Conservation (phyloP, 257 asterid genomes). For the Euphrasia confusa region DNA sequence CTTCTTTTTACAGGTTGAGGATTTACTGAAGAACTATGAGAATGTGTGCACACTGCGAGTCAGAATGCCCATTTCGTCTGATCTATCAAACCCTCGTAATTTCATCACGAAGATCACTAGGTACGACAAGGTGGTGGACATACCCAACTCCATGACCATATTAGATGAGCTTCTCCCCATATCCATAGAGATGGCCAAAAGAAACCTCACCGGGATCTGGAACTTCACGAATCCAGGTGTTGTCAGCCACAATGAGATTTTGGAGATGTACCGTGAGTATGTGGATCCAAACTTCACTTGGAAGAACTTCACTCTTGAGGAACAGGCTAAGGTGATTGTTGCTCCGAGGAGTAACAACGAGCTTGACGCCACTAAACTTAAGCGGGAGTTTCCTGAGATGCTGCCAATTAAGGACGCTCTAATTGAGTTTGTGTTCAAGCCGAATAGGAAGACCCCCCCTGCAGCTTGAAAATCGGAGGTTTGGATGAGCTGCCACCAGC, state of each 20-base stretch:
- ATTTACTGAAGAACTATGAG: constrained; percentile 52
- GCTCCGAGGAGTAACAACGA: constrained; percentile 73
- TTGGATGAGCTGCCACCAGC: constrained; percentile 16
- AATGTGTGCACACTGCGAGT: constrained; percentile 70
- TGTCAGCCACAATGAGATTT: constrained; percentile 65
- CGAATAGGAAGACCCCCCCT: constrained; percentile 52
- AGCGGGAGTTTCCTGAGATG: constrained; percentile 54
- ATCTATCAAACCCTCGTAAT: constrained; percentile 55
- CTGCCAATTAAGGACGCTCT: constrained; percentile 59
- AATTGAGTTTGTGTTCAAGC: constrained; percentile 49
- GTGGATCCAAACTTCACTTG: constrained; percentile 52
- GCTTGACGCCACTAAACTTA: constrained; percentile 56
- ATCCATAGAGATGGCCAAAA: constrained; percentile 72
- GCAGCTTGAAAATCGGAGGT: constrained; percentile 34
- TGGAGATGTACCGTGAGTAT: constrained; percentile 60
- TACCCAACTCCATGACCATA: constrained; percentile 71
- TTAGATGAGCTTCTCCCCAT: constrained; percentile 73
- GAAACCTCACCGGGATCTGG: constrained; percentile 66
- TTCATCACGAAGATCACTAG: constrained; percentile 66
- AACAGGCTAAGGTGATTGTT: constrained; percentile 68
- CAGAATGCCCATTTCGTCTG: constrained; percentile 70
- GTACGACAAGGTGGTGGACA: constrained; percentile 62
- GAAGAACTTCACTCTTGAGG: constrained; percentile 65
- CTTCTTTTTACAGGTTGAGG: constrained; percentile 47
- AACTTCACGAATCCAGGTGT: constrained; percentile 82